Evolutionary conservation across 805 yeast genomes (phyloP), one percentile per base, ranked within the genome.

Genomic region (Brettanomyces naardenensis): DNA sequence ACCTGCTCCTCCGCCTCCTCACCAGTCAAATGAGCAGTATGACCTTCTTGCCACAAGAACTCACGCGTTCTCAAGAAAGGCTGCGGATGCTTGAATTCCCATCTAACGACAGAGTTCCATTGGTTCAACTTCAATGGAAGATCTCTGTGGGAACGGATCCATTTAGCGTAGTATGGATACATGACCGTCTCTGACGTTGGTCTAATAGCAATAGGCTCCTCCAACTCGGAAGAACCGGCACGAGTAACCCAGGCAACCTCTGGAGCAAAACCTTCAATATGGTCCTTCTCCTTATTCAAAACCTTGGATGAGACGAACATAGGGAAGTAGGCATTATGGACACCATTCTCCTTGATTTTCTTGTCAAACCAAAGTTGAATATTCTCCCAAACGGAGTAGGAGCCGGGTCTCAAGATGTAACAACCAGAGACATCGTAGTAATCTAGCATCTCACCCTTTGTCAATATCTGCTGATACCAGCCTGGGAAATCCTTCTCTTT

Each of bases 41-140:
- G 99, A 53, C 99, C 99, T 69, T 92, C 99, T 69, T 92, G 99
- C 99, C 99, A 92, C 64, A 92, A 72, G 68, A 92, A 92, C 68
- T 92, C 99, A 69, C 99, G 83, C 11, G 98, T 94, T 75, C 99
- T 84, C 59, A 92, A 69, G 66, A 92, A 92, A 36, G 99, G 99
- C 69, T 92, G 99, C 41, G 99, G 99, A 65, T 92, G 97, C 72
- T 92, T 92, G 70, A 92, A 92, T 68, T 92, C 99, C 99, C 98
- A 92, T 72, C 99, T 83, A 36, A 92, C 99, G 32, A 92, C 99
- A 15, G 97, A 89, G 70, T 94, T 94, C 99, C 99, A 92, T 69
- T 92, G 99, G 71, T 92, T 92, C 58, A 92, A 75, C 56, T 84
- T 85, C 65, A 92, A 72, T 44, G 99, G 99, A 60, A 94, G 75